These are phyloP conservation scores for Suillus clintonianus DNA, from an alignment of 768 basidiomycete genomes.

Conservation along the genomic window DNA sequence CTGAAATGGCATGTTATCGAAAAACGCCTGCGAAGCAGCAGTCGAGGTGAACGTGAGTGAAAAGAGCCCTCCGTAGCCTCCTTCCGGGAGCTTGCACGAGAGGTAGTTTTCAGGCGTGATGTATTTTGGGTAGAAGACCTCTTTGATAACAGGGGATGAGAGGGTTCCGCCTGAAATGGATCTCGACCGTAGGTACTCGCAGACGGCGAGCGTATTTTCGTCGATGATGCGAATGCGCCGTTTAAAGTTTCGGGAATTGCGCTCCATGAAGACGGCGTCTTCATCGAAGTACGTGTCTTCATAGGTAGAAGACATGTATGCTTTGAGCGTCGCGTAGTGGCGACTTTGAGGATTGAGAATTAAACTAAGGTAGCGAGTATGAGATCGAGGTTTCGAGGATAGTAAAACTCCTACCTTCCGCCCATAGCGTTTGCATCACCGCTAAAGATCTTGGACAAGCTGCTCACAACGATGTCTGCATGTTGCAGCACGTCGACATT, in stretches of 20 bases:
- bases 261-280: conserved; percentile 96
- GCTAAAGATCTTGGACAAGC: conserved; percentile 93
- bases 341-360: conserved; percentile 81
- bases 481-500: conserved; percentile 89
- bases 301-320: conserved; percentile 55
- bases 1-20: conserved; percentile 75
- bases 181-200: conserved; percentile 70
- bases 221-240: conserved; percentile 77
- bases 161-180: conserved; percentile 43
- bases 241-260: conserved; percentile 93
- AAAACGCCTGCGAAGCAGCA: conserved; percentile 76
- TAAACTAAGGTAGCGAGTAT: conserved; percentile 50
- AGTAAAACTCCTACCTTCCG: conserved; percentile 68
- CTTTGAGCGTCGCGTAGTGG: conserved; percentile 69
- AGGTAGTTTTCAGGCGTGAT: conserved; percentile 71
- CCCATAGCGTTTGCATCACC: conserved; percentile 97
- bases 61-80: conserved; percentile 85
- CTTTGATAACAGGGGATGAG: conserved; percentile 58
- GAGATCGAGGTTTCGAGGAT: conserved; percentile 1
- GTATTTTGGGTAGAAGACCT: conserved; percentile 91
- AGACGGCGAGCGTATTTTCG: conserved; percentile 77
- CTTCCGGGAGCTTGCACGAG: conserved; percentile 55
- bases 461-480: conserved; percentile 89
- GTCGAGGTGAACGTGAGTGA: conserved; percentile 78
- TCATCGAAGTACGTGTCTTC: conserved; percentile 89